A percentile compares a stretch with the other conserved stretches of the same genome.
Evolutionary conservation across 352 stramenopile species (phyloP).

Genomic region (Plasmopara viticola): DNA sequence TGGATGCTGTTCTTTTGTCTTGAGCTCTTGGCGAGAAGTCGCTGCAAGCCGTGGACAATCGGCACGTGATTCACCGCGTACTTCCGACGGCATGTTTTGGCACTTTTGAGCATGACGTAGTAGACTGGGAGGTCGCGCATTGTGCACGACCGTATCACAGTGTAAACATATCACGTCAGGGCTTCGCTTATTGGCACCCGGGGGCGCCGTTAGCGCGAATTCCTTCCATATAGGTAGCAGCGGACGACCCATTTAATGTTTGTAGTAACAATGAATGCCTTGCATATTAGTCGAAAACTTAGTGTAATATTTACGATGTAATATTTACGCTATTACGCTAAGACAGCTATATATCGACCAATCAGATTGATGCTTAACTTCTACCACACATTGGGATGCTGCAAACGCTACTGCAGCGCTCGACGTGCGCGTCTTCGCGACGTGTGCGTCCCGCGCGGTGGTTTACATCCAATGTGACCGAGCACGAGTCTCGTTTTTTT

Average conservation of each 20-base stretch:
- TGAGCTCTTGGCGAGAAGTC: too few species aligned
- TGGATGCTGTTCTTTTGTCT: too few species aligned
- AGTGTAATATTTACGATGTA: too few species aligned
- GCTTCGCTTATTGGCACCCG: slow-evolving; percentile 13
- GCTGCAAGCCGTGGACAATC: too few species aligned
- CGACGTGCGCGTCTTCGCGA: slow-evolving; percentile 8
- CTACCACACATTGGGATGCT: slow-evolving; percentile 22
- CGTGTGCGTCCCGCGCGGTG: slow-evolving; percentile 18
- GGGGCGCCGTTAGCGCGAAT: slow-evolving; percentile 24
- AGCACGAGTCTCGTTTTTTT: slow-evolving; percentile 4
- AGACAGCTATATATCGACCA: background rate
- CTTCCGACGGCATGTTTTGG: too few species aligned
- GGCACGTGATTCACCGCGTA: too few species aligned
- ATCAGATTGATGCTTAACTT: slow-evolving; percentile 1
- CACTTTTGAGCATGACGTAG: too few species aligned
- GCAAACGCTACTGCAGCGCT: slow-evolving; percentile 29
- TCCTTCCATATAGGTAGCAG: slow-evolving; percentile 27
- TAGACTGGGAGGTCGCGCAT: too few species aligned
- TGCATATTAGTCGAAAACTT: too few species aligned
- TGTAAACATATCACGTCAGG: slow-evolving; percentile 10
- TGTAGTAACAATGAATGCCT: too few species aligned
- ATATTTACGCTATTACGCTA: too few species aligned
- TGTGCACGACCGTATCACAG: too few species aligned
- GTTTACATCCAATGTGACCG: slow-evolving; percentile 8
- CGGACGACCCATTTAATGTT: slow-evolving; percentile 16